phyloP scores from a whole-genome alignment of 805 yeast genomes.

The Saccharomycodes ludwigii region DNA sequence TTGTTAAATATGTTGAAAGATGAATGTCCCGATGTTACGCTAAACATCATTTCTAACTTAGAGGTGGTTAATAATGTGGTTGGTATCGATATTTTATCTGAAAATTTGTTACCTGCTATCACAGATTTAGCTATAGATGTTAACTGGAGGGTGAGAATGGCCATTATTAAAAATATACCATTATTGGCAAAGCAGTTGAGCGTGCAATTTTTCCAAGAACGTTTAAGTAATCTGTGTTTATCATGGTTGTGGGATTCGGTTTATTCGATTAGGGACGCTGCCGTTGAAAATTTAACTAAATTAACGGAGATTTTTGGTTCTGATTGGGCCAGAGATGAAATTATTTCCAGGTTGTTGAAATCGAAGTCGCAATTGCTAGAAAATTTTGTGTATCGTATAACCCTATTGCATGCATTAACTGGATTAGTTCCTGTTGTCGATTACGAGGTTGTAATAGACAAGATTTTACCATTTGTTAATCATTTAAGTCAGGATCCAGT shows the following conservation, averaged over 20 bases:
- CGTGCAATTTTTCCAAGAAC: slow-evolving; percentile 83
- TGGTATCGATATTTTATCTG: slow-evolving; percentile 79
- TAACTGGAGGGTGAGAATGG: slow-evolving; percentile 95
- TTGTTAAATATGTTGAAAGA: slow-evolving; percentile 90
- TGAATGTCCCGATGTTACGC: slow-evolving; percentile 91
- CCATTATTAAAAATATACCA: slow-evolving; percentile 94
- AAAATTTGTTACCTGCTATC: slow-evolving; percentile 86
- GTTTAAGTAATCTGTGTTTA: slow-evolving; percentile 79
- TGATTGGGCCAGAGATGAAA: slow-evolving; percentile 81
- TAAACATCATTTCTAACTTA: slow-evolving; percentile 85
- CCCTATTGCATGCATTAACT: slow-evolving; percentile 82
- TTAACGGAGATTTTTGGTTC: slow-evolving; percentile 83
- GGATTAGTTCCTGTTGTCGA: slow-evolving; percentile 64
- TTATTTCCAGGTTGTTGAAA: slow-evolving; percentile 61
- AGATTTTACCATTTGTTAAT: slow-evolving; percentile 69
- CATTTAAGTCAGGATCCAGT: slow-evolving; percentile 68
- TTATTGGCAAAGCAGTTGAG: slow-evolving; percentile 90
- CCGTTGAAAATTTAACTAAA: slow-evolving; percentile 69
- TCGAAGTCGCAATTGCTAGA: slow-evolving; percentile 26
- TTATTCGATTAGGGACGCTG: slow-evolving; percentile 92
- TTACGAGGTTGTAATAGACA: slow-evolving; percentile 40
- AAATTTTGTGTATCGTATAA: slow-evolving; percentile 85
- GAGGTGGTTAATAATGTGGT: slow-evolving; percentile 88
- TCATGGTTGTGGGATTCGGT: slow-evolving; percentile 99
- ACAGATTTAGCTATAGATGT: slow-evolving; percentile 91